These are phyloP conservation scores for Sarocladiaceae sp. DNA, from an alignment of 2,329 filamentous ascomycete genomes.

Conservation along the genomic window DNA sequence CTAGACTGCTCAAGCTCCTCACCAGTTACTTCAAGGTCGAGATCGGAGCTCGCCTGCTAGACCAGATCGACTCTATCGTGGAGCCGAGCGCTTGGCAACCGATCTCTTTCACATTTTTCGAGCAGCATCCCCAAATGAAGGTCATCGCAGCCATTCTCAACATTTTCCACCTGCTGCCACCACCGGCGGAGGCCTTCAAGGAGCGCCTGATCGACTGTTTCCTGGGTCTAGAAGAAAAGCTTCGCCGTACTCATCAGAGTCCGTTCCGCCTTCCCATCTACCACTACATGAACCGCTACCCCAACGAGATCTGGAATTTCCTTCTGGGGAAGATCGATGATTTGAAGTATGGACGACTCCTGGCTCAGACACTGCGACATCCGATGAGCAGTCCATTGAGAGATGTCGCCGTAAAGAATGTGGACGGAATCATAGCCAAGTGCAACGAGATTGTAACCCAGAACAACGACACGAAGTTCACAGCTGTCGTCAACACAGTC, in stretches of 20 bases:
- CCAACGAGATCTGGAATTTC: constrained; percentile 79
- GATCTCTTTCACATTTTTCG: constrained; percentile 90
- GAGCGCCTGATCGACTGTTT: constrained; percentile 85
- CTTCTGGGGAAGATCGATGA: constrained; percentile 79
- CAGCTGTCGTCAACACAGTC: constrained; percentile 79
- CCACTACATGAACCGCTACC: constrained; percentile 90
- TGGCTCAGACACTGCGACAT: constrained; percentile 80
- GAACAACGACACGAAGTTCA: constrained; percentile 63
- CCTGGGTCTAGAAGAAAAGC: constrained; percentile 78
- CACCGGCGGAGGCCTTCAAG: constrained; percentile 87
- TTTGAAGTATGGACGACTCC: constrained; percentile 81
- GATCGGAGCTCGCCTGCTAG: constrained; percentile 87
- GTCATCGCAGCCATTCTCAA: constrained; percentile 93
- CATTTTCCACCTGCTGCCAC: constrained; percentile 92
- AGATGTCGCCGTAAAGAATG: constrained; percentile 67
- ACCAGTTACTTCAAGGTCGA: constrained; percentile 99
- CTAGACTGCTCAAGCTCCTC: constrained; percentile 80
- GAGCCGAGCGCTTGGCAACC: constrained; percentile 77
- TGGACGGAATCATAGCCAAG: constrained; percentile 65
- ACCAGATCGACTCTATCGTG: constrained; percentile 88
- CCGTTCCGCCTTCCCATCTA: constrained; percentile 89
- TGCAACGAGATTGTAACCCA: constrained; percentile 61
- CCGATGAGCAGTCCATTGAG: constrained; percentile 70
- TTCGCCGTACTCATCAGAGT: constrained; percentile 83
- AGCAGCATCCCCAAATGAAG: constrained; percentile 90